Percentiles rank a stretch among this genome's conserved stretches.
These are phyloP conservation scores for Fusarium sacchari DNA, from an alignment of 2,329 filamentous ascomycete genomes.

Conservation along the genomic window DNA sequence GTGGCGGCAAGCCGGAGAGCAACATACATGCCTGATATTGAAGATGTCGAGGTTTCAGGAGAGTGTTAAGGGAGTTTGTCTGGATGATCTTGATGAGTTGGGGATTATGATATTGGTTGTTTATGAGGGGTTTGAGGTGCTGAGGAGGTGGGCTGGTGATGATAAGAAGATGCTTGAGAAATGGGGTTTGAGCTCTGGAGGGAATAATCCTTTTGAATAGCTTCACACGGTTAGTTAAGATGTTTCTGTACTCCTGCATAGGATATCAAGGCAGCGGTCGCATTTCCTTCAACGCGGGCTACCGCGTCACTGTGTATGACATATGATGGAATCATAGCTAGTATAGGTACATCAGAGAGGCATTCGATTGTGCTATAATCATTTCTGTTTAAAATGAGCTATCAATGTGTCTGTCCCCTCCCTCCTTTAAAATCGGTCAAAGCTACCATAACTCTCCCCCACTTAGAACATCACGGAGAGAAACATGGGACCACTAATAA, in stretches of 20 bases:
- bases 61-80: rapidly evolving
- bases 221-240: rapidly evolving
- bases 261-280: neutral
- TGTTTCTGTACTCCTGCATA: too few species aligned
- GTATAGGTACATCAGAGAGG: neutral
- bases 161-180: rapidly evolving
- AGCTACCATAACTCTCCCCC: neutral
- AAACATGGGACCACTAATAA: rapidly evolving
- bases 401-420: neutral
- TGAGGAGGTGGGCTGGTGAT: neutral
- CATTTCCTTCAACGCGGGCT: too few species aligned
- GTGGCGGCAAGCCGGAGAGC: neutral
- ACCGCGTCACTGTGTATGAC: too few species aligned
- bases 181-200: neutral
- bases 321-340: too few species aligned
- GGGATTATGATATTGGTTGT: neutral
- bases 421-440: neutral
- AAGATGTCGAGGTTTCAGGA: neutral
- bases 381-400: too few species aligned
- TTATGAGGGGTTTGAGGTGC: neutral
- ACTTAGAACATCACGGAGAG: rapidly evolving
- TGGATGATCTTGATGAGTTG: neutral
- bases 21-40: rapidly evolving
- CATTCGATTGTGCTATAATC: rapidly evolving
- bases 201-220: neutral